A percentile compares a stretch with the other conserved stretches of the same genome.
Conservation (phyloP, 2,329 filamentous ascomycete genomes). For the Clarireedia monteithiana region DNA sequence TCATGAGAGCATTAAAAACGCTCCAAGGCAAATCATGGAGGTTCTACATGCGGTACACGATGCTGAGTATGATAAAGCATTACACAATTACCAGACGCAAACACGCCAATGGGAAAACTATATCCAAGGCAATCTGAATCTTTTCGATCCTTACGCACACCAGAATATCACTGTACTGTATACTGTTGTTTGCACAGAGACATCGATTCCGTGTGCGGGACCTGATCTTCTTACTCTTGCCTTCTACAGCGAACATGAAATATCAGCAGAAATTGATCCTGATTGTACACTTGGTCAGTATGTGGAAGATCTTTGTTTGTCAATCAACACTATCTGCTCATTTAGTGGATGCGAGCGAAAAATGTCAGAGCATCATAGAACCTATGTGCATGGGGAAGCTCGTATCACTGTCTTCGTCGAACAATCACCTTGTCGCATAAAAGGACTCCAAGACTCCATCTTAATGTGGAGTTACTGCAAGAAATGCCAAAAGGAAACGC, state of each 20-base stretch:
- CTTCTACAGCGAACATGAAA: conserved; percentile 87
- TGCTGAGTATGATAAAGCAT: conserved; percentile 90
- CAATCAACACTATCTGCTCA: conserved; percentile 68
- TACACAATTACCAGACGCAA: conserved; percentile 90
- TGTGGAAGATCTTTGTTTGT: conserved; percentile 79
- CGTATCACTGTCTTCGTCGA: conserved; percentile 89
- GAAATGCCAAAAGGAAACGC: conserved; percentile 82
- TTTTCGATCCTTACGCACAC: conserved; percentile 92
- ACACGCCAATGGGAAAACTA: conserved; percentile 96
- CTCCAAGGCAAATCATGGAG: conserved; percentile 82
- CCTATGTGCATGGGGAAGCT: conserved; percentile 94
- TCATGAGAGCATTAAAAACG: conserved; percentile 69
- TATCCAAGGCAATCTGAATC: conserved; percentile 75
- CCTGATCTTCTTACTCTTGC: conserved; percentile 84
- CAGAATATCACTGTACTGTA: conserved; percentile 94
- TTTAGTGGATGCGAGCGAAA: conserved; percentile 79
- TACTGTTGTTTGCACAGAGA: conserved; percentile 87
- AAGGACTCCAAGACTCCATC: conserved; percentile 64
- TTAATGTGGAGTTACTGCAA: conserved; percentile 98
- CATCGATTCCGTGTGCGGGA: conserved; percentile 86
- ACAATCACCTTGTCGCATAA: conserved; percentile 58
- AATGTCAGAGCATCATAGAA: conserved; percentile 88
- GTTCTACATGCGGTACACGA: conserved; percentile 92
- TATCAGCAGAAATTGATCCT: conserved; percentile 56
- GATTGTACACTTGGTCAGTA: conserved; percentile 95